These are phyloP conservation scores for Verticillium nubilum DNA, from an alignment of 2,329 filamentous ascomycete species.

Conservation along the genomic window DNA sequence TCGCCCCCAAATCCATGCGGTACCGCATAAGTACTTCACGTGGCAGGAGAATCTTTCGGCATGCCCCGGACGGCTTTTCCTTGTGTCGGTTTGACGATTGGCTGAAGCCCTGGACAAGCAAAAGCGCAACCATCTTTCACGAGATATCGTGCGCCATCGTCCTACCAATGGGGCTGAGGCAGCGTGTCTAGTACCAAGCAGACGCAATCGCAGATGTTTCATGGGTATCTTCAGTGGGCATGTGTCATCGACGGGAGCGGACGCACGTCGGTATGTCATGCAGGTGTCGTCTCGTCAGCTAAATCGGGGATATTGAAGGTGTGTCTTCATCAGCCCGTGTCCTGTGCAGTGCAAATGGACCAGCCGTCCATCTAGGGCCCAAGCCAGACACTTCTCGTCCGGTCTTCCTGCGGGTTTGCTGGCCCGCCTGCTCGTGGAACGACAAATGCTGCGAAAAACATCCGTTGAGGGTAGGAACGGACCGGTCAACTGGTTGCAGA, in stretches of 20 bases:
- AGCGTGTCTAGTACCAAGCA: neutral
- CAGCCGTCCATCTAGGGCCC: neutral
- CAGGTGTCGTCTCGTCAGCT: conserved; percentile 5
- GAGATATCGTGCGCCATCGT: neutral
- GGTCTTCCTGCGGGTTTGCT: too few species aligned
- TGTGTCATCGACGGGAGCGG: conserved; percentile 4
- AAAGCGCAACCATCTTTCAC: neutral
- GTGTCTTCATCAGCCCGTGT: neutral
- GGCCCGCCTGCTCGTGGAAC: too few species aligned
- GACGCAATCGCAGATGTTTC: neutral
- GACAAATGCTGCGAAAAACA: too few species aligned
- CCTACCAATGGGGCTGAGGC: neutral
- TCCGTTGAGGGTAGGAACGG: neutral
- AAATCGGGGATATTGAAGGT: neutral
- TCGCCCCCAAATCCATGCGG: neutral
- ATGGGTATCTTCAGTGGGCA: neutral
- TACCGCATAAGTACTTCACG: conserved; percentile 3
- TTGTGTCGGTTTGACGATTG: neutral
- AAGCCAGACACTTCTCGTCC: neutral
- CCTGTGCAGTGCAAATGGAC: neutral
- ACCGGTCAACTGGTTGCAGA: neutral
- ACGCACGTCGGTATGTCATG: conserved; percentile 11
- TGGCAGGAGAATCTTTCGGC: neutral
- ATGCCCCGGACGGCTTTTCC: neutral
- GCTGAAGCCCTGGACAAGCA: too few species aligned